Evolutionary conservation across 78 protist genomes (phyloP), one percentile per base, ranked within the genome.

Genomic region (Speleostelium caveatum): DNA sequence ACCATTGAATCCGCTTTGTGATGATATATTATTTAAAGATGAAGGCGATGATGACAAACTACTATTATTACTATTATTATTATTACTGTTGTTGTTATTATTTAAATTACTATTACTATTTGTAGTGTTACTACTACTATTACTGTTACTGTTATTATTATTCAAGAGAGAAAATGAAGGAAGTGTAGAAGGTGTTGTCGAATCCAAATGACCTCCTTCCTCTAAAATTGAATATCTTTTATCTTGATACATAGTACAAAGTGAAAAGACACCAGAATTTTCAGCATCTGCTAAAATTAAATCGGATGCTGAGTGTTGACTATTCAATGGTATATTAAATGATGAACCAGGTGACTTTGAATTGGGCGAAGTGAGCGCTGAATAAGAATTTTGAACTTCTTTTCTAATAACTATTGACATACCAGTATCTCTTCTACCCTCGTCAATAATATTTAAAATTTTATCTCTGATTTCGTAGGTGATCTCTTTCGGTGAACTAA

Each of bases 341-440:
- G 6, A 14, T 6, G 53, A 45, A 6, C 6, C n/a, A 14, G 53
- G 6, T 14, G 53, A 45, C 10, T 6, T 45, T 6, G 53, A 14
- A 10, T 10, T 45, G 6, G 53, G 45, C 26, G 59, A 39, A 19
- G 77, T 35, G 1, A 24, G 26, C 4, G 24, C 7, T 10, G 67
- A 36, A 58, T 55, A 58, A 6, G 62, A 3, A 41, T 80, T 80
- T n/a, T 36, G 32, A 6, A 83, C 42, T 19, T 83, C 91, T 39
- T 83, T 83, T 69, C 91, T 83, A 3, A 83, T 24, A 10, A 83
- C 91, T 17, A 83, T 83, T 12, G 77, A 21, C 91, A 83, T 83
- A 60, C 91, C 91, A 33, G 91, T 83, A 6, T 83, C 91, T 45
- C 75, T 73, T 71, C 91, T 67, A 33, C 91, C 91, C 16, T 83